Base-by-base conservation (phyloP, 2,329 filamentous ascomycete species). In the Coniochaeta prunicola region DNA sequence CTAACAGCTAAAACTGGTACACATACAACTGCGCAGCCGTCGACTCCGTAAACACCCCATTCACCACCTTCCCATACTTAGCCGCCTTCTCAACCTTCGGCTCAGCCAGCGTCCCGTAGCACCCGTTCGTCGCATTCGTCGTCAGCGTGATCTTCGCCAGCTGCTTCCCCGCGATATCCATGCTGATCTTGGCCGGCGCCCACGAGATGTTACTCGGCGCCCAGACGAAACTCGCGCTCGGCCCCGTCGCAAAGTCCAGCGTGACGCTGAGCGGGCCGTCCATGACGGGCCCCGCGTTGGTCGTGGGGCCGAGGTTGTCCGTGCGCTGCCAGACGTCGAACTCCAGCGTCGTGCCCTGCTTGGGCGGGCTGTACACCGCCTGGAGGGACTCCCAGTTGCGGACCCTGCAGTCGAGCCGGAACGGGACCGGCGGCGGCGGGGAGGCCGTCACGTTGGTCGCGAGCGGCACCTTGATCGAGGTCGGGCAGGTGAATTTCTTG, bases 401-500 rank as follows among this genome's bases (percentile, higher is more conserved):
- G 6, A 50, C 45, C 4, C 45, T 2, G 45, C 45, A 50, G 45
- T 50, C 45, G 45, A 50, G 45, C 3, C 45, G 45, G 45, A 28
- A 50, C 10, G 45, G 45, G 5, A 12, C n/a, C 45, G 45, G 45
- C n/a, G 45, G 24, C 10, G 45, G 6, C 13, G 45, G 45, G 30
- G 53, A 38, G 6, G 53, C 10, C 3, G 53, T 55, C 17, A 38
- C 30, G 34, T 59, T 59, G 3, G 48, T 28, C 15, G 36, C 57
- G 4, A 59, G 34, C 4, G 57, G 50, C 1, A 59, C 53, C 26
- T 33, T 4, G 31, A 56, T 53, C 12, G 26, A 30, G 28, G 57
- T 17, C 12, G 57, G 48, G 36, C 57, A 59, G 36, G 57, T 55
- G 50, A 30, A 59, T 15, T 36, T 26, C 57, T 59, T 59, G 48